Conservation (phyloP, 495 filamentous ascomycete genomes). For the Tuber borchii region DNA sequence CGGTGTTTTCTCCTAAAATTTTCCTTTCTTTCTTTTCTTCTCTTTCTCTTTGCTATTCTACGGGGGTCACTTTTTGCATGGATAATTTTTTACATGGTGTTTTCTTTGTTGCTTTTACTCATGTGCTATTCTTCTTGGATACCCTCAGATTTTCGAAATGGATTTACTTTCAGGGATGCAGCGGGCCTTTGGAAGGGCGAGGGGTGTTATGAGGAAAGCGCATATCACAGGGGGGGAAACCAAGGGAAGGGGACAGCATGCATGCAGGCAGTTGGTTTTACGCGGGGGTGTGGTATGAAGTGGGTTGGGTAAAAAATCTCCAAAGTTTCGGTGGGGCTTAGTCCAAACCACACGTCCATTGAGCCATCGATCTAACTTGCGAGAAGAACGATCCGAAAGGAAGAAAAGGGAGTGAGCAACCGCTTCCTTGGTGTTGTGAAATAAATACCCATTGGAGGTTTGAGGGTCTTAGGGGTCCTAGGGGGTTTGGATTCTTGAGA, state of each 20-base stretch:
- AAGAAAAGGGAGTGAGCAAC: not conserved
- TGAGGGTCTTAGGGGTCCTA: not conserved
- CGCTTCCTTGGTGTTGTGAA: not conserved
- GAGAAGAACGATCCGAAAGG: not conserved
- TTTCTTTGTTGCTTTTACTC: constrained; percentile 15
- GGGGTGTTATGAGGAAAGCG: not conserved
- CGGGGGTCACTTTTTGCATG: constrained; percentile 31
- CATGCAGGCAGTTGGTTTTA: not conserved
- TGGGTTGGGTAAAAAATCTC: not conserved
- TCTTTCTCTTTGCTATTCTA: constrained; percentile 20
- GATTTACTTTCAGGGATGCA: constrained; percentile 23
- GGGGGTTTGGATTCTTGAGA: not conserved
- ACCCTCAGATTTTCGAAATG: constrained; percentile 23
- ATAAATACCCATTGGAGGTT: not conserved
- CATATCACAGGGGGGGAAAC: not conserved
- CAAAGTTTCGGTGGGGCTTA: constrained; percentile 1
- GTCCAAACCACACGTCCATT: not conserved
- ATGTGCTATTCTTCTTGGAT: constrained; percentile 25
- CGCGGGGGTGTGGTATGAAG: not conserved
- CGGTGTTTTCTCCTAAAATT: constrained; percentile 23
- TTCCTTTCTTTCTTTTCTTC: constrained; percentile 15
- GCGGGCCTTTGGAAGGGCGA: constrained; percentile 3
- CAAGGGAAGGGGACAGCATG: not conserved
- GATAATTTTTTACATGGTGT: constrained; percentile 37
- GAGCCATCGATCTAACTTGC: not conserved